Conservation (phyloP, 2,329 filamentous ascomycete genomes). For the Trichoderma simmonsii region DNA sequence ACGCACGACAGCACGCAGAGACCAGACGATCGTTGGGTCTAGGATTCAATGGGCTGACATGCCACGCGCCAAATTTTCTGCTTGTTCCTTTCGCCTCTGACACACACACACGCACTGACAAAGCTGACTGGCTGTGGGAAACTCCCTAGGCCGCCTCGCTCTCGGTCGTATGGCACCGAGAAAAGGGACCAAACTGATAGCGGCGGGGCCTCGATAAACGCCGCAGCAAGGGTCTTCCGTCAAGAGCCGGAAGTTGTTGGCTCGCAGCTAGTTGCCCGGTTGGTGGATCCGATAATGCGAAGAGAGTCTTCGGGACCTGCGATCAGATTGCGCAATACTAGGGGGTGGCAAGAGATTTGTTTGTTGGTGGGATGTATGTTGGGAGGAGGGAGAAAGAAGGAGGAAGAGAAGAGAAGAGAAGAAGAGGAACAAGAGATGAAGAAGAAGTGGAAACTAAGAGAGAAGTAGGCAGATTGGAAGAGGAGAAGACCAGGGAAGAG, state of each 20-base stretch:
- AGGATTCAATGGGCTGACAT: constrained; percentile 16
- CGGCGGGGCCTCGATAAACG: constrained; percentile 15
- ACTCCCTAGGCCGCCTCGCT: background rate
- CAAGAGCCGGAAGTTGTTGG: constrained; percentile 14
- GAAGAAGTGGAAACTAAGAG: background rate
- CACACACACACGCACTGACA: background rate
- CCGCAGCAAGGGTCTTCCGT: constrained; percentile 9
- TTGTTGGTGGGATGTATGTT: background rate
- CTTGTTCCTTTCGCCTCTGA: background rate
- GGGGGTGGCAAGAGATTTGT: background rate
- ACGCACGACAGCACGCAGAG: background rate
- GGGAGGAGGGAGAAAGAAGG: background rate
- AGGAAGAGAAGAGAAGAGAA: background rate
- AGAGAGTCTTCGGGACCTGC: background rate
- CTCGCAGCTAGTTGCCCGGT: constrained; percentile 12
- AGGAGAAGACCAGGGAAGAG: background rate
- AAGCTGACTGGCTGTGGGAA: constrained; percentile 2
- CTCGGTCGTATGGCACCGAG: constrained; percentile 11
- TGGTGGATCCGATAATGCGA: constrained; percentile 14
- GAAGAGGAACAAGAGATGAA: background rate
- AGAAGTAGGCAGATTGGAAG: background rate
- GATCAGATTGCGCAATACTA: constrained; percentile 17
- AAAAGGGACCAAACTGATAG: constrained; percentile 11
- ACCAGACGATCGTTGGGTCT: constrained; percentile 6
- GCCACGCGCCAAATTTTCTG: constrained; percentile 3